These are phyloP conservation scores for Pholiota microspora DNA, from an alignment of 768 basidiomycete species.

Conservation along the genomic window DNA sequence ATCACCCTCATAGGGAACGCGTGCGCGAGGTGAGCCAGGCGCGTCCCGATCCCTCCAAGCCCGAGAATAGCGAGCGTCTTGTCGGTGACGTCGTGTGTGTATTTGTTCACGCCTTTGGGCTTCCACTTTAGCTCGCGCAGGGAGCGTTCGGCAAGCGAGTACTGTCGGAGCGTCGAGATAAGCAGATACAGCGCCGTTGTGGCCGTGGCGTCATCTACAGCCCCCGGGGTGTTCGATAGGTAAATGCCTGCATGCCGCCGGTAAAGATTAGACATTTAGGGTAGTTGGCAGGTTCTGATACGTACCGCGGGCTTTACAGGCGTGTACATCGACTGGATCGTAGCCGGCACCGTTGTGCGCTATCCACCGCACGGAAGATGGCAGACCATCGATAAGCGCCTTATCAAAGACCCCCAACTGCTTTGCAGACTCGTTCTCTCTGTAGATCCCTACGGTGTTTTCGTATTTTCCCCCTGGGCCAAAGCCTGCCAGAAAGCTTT, in stretches of 20 bases:
- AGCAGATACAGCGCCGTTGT: conserved; percentile 85
- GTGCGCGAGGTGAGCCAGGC: conserved; percentile 66
- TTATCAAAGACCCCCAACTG: conserved; percentile 78
- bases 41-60: conserved; percentile 74
- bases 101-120: conserved; percentile 39
- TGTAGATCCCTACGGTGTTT: conserved; percentile 73
- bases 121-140: conserved; percentile 65
- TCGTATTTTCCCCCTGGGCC: conserved; percentile 70
- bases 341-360: conserved; percentile 94
- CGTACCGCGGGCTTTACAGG: conserved; percentile 68
- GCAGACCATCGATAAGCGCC: conserved; percentile 69
- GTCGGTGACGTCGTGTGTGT: conserved; percentile 62
- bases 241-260: conserved; percentile 50
- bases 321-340: conserved; percentile 79
- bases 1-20: conserved; percentile 89
- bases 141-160: conserved; percentile 59
- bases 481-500: conserved; percentile 67
- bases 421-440: conserved; percentile 65
- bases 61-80: conserved; percentile 74
- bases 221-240: conserved; percentile 87
- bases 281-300: conserved; percentile 5
- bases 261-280: not conserved
- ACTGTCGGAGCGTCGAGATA: conserved; percentile 75
- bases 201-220: conserved; percentile 89
- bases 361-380: conserved; percentile 75